Base-by-base conservation (phyloP, 1,139 yeast genomes). In the Lodderomyces beijingensis region DNA sequence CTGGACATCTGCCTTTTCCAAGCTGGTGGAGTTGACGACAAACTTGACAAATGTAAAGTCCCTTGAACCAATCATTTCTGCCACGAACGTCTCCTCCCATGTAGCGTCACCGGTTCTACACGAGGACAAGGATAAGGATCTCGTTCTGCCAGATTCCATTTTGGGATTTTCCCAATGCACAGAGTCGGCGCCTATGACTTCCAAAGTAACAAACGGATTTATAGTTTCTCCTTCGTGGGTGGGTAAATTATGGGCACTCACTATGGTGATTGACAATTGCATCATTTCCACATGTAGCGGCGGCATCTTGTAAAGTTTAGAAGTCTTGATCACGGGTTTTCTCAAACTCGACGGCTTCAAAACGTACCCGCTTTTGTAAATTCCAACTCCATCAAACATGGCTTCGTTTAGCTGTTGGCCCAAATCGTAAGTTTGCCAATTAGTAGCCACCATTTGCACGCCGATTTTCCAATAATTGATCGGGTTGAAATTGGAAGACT, bases 341-440 rank as follows among this genome's bases (percentile, higher is more conserved):
- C 77, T 46, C 18, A 70, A 46, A n/a, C 47, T 49, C 4, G 30
- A 32, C 0, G 97, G 96, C 48, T 91, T 91, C 35, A 85, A 59
- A 4, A 83, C 77, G 51, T 85, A 93, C 0, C 98, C 98, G 1
- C 72, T 63, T 21, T 65, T 70, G 9, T 29, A 23, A 14, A 70
- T 62, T n/a, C n/a, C n/a, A 1, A 74, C 72, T 3, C 70, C 62
- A 29, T 75, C 66, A 55, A 91, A 91, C 67, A 89, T 63, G 0
- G 96, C 86, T 45, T 84, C 85, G 53, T 88, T 89, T n/a, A 91
- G 51, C 49, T 87, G 95, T 52, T 88, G 91, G 0, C 96, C 96
- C 15, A 77, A 43, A 50, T 91, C 98, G 53, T 77, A 82, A 0
- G 95, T 83, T 56, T 91, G 98, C 97, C 97, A 93, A 51, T 91